phyloP scores from a whole-genome alignment of 1,284 basidiomycete species.

The Ustilago cynodontis region DNA sequence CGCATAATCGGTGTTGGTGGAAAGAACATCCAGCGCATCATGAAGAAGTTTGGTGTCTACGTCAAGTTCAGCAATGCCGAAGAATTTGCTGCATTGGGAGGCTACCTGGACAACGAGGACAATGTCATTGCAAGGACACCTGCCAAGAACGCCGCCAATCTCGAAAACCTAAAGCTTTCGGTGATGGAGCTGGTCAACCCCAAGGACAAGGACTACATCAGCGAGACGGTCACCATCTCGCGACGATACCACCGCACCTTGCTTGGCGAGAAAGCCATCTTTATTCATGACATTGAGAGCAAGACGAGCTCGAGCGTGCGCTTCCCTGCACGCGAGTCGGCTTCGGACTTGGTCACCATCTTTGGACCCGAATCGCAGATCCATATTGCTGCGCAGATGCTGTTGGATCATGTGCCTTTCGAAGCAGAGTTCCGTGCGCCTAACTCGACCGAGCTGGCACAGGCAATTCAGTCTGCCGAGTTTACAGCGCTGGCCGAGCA shows the following conservation, averaged over 20 bases:
- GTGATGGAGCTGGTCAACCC: constrained; percentile 98
- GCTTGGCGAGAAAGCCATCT: constrained; percentile 94
- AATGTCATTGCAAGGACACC: constrained; percentile 97
- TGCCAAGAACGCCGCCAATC: constrained; percentile 94
- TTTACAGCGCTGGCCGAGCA: constrained; percentile 86
- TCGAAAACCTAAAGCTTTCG: constrained; percentile 93
- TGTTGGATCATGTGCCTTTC: constrained; percentile 93
- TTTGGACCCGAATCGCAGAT: constrained; percentile 97
- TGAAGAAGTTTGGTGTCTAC: constrained; percentile 99
- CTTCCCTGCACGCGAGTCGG: constrained; percentile 95
- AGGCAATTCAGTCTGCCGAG: constrained; percentile 81
- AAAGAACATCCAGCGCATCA: constrained; percentile 97
- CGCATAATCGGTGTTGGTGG: constrained; percentile 99
- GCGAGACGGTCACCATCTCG: constrained; percentile 91
- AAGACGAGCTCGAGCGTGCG: constrained; percentile 95
- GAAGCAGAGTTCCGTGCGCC: constrained; percentile 95
- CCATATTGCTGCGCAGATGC: constrained; percentile 94
- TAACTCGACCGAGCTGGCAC: constrained; percentile 79
- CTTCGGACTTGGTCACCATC: constrained; percentile 89
- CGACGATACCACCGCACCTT: constrained; percentile 93
- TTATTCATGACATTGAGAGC: constrained; percentile 94
- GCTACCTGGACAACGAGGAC: constrained; percentile 97
- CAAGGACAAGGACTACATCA: constrained; percentile 97
- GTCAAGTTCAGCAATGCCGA: constrained; percentile 99
- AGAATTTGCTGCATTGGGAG: constrained; percentile 93